These are phyloP conservation scores for Candida silvatica DNA, from an alignment of 805 yeast genomes.

Conservation along the genomic window DNA sequence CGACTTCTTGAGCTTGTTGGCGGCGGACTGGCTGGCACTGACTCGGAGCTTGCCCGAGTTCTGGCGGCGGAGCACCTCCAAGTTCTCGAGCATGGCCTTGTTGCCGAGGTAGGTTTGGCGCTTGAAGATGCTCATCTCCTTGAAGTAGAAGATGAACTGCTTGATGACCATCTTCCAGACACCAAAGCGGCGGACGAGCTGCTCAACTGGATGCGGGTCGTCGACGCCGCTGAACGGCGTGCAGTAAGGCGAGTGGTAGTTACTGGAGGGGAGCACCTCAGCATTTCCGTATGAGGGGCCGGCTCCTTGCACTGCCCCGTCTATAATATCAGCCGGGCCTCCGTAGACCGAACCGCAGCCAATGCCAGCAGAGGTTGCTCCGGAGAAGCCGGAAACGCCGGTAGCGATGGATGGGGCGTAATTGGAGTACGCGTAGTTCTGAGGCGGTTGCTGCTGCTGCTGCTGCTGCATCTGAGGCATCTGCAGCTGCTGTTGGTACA, in stretches of 20 bases:
- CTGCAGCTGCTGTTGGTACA: no score
- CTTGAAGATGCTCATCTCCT: slow-evolving; percentile 41
- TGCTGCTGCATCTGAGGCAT: no score
- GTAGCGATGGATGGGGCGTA: no score
- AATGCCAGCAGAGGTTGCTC: no score
- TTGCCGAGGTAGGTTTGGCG: slow-evolving; percentile 37
- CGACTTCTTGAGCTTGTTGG: slow-evolving; percentile 12
- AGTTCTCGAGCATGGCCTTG: slow-evolving; percentile 42
- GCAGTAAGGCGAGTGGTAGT: slow-evolving; percentile 27
- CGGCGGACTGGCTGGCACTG: background rate
- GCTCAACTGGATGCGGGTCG: slow-evolving; percentile 36
- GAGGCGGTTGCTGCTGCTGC: no score
- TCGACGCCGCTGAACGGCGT: slow-evolving; percentile 21
- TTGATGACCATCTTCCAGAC: slow-evolving; percentile 51
- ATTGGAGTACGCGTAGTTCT: no score
- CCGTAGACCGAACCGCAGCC: no score
- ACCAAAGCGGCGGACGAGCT: slow-evolving; percentile 42
- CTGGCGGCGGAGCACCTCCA: slow-evolving; percentile 21
- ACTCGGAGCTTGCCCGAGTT: slow-evolving; percentile 21
- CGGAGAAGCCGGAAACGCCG: no score
- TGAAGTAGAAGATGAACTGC: slow-evolving; percentile 42
- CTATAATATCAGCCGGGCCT: no score
- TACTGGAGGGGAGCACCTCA: slow-evolving; percentile 22
- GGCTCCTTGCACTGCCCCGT: background rate
- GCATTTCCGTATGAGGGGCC: slow-evolving; percentile 11